Conservation (phyloP, 192 early-diverging fungal species). For the Coemansia sp. region DNA sequence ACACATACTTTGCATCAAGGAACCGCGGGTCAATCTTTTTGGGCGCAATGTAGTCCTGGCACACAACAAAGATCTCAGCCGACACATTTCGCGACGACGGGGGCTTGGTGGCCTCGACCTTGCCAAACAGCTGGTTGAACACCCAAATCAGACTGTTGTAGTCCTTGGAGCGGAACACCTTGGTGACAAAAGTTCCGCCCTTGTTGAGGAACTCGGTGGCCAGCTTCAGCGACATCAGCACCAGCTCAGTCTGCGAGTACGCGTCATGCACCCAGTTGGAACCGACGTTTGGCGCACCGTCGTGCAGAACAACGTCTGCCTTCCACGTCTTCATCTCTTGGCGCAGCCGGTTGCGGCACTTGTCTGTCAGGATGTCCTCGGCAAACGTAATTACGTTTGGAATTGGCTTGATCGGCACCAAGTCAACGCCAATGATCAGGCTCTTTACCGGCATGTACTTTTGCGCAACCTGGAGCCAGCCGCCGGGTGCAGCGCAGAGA, state of each 20-base stretch:
- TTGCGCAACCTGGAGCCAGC: constrained; percentile 95
- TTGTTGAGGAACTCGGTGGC: constrained; percentile 89
- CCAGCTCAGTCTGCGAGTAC: constrained; percentile 91
- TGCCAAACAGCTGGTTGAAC: constrained; percentile 93
- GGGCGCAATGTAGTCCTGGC: constrained; percentile 87
- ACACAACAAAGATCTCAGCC: constrained; percentile 99
- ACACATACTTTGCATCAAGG: constrained; percentile 91
- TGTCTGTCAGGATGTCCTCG: constrained; percentile 95
- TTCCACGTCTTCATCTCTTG: constrained; percentile 97
- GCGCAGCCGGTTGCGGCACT: constrained; percentile 83
- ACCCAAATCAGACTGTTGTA: constrained; percentile 99
- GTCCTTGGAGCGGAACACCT: constrained; percentile 98
- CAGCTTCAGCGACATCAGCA: constrained; percentile 88
- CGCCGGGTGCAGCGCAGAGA: constrained; percentile 98
- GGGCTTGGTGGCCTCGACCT: constrained; percentile 98
- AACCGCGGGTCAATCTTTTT: constrained; percentile 93
- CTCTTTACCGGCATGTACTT: constrained; percentile 98
- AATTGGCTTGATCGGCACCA: constrained; percentile 95
- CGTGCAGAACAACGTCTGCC: constrained; percentile 96
- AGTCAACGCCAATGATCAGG: constrained; percentile 91
- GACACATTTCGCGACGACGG: constrained; percentile 97
- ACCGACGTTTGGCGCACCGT: constrained; percentile 99
- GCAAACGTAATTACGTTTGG: constrained; percentile 92
- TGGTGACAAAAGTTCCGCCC: constrained; percentile 96
- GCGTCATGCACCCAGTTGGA: constrained; percentile 96